Evolutionary conservation across 768 basidiomycete species (phyloP).

Genomic region (Hericium rajendrae): DNA sequence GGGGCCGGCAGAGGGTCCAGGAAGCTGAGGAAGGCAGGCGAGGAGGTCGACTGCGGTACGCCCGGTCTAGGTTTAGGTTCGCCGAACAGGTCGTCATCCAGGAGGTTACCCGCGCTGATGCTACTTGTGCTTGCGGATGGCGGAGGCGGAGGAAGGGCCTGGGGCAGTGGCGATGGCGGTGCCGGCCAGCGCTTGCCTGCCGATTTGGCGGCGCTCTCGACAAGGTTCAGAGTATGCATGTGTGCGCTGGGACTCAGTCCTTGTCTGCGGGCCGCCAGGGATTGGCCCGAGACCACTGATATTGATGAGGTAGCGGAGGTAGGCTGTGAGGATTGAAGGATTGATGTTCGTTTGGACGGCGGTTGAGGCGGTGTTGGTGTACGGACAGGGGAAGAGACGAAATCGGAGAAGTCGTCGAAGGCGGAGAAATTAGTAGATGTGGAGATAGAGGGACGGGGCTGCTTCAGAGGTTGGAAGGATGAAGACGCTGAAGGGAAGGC

Average conservation of each 20-base stretch:
- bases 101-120: constrained; percentile 18
- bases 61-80: constrained; percentile 6
- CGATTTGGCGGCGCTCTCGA: constrained; percentile 46
- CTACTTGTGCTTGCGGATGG: constrained; percentile 5
- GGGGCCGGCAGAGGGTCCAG: not conserved
- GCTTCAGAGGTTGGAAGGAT: not conserved
- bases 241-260: constrained; percentile 37
- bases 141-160: constrained; percentile 28
- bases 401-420: constrained; percentile 40
- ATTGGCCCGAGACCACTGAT: not conserved
- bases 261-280: constrained; percentile 16
- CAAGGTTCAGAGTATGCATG: constrained; percentile 45
- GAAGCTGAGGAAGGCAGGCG: not conserved
- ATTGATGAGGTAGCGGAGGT: too few species aligned
- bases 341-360: constrained; percentile 10
- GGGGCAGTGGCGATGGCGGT: constrained; percentile 38
- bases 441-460: not conserved
- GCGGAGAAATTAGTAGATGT: constrained; percentile 10
- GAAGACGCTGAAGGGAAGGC: constrained; percentile 5
- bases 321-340: not conserved
- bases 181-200: constrained; percentile 32
- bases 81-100: constrained; percentile 12
- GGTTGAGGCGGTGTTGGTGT: constrained; percentile 22
- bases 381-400: constrained; percentile 27
- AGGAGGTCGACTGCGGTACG: not conserved